These are phyloP conservation scores for Toxoplasma gondii DNA, from an alignment of 169 alveolate genomes.

Conservation along the genomic window DNA sequence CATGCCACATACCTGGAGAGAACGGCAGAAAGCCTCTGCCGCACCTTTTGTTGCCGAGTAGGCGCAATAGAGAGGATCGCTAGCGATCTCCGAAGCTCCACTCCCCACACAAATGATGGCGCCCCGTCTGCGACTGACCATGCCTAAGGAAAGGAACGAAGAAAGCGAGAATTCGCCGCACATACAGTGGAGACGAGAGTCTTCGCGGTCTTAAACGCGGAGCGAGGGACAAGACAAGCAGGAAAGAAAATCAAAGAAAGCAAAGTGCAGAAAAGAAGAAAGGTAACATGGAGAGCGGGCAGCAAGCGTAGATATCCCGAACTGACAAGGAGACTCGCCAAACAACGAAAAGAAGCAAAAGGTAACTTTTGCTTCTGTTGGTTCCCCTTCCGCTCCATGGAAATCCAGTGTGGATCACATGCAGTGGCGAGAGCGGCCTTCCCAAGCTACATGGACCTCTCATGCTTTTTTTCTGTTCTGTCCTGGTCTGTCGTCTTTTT, in stretches of 20 bases:
- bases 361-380: too few relatives aligned
- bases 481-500: too few relatives aligned
- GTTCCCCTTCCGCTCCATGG: too few relatives aligned
- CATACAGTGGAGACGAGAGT: neutral
- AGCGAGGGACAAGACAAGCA: neutral
- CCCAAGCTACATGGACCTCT: too few relatives aligned
- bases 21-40: slow-evolving; percentile 68
- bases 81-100: slow-evolving; percentile 69
- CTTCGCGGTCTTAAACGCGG: neutral
- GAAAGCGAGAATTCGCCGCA: neutral
- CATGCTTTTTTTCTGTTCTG: too few relatives aligned
- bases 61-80: slow-evolving; percentile 73
- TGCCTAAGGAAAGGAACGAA: neutral
- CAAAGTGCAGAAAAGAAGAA: neutral
- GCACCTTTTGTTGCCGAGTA: slow-evolving; percentile 74
- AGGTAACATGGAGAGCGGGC: neutral
- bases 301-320: neutral
- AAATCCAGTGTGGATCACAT: too few relatives aligned
- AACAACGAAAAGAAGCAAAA: too few relatives aligned
- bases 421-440: too few relatives aligned
- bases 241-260: neutral
- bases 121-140: slow-evolving; percentile 62
- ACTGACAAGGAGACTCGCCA: neutral
- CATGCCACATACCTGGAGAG: slow-evolving; percentile 45
- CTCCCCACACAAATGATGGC: slow-evolving; percentile 74